Base-by-base conservation (phyloP, 495 filamentous ascomycete species). In the Talaromyces adpressus region DNA sequence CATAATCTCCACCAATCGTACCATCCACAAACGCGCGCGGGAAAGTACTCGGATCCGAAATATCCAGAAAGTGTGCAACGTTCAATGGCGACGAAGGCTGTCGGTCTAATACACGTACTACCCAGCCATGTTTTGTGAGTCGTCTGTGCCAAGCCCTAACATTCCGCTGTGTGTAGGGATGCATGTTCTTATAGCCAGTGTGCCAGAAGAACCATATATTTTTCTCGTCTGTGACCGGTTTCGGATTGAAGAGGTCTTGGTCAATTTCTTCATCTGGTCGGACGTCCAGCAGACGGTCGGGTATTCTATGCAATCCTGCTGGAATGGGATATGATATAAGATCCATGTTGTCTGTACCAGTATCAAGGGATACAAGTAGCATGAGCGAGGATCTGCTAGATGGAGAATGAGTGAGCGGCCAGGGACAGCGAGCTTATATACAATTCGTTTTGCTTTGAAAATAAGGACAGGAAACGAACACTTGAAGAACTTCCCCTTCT, bases 141-240 rank as follows among this genome's bases (percentile, higher is more conserved):
- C 82, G 81, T 18, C 82, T 76, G 70, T 84, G 75, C 79, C 81
- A 84, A 34, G 80, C 77, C n/a, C 80, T 77, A 25, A 86, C 75
- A 62, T 79, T 85, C 47, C 83, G 81, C 57, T 78, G 65, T n/a
- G 77, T 71, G 71, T 84, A 85, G 6, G 74, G 69, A 67, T 81
- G 78, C 75, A 85, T 76, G 56, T 64, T 65, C 8, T 45, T 41
- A 68, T 75, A 80, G 34, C 80, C 81, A 49, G 71, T 62, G 71
- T 84, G 73, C 82, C 83, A 84, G 73, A 84, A 85, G 71, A 83
- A 81, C 76, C 78, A 84, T n/a, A 83, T 68, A 60, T 84, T 84
- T 64, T 83, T 84, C 59, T 75, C 73, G 32, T 63, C 63, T 7
- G 70, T 73, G 27, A 82, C 69, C 6, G 78, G 77, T 41, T 56